Evolutionary conservation across 768 basidiomycete species (phyloP).

Genomic region (Suillus brevipes): DNA sequence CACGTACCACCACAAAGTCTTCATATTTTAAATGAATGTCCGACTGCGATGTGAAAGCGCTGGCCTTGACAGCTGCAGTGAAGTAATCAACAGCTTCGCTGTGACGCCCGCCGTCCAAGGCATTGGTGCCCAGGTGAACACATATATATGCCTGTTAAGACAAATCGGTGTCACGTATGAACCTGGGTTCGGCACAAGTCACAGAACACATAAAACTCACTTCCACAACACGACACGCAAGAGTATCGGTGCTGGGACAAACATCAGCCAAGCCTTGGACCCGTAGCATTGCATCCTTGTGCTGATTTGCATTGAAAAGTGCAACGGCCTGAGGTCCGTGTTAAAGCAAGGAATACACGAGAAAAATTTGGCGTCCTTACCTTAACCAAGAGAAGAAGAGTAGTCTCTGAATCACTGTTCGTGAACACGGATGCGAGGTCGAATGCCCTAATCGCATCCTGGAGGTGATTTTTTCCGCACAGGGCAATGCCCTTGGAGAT

Average conservation of each 20-base stretch:
- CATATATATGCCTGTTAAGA: background rate
- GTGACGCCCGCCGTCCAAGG: background rate
- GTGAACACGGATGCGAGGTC: background rate
- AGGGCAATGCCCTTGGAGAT: background rate
- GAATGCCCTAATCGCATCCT: background rate
- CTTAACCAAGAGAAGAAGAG: background rate
- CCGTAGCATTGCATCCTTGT: background rate
- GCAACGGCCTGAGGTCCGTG: background rate
- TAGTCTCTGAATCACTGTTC: background rate
- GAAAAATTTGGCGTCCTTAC: background rate
- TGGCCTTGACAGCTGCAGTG: background rate
- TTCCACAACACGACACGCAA: background rate
- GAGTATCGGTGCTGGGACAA: background rate
- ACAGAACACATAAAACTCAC: background rate
- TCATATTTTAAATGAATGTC: background rate
- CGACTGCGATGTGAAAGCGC: background rate
- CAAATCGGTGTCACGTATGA: background rate
- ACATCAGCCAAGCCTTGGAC: background rate
- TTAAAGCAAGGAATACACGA: background rate
- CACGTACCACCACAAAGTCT: background rate
- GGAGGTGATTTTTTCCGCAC: background rate
- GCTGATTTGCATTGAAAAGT: background rate
- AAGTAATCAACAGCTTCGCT: background rate
- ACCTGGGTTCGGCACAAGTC: background rate
- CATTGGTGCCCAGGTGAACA: background rate